phyloP scores from a whole-genome alignment of 1,284 basidiomycete species.

The Tylopilus sp. region DNA sequence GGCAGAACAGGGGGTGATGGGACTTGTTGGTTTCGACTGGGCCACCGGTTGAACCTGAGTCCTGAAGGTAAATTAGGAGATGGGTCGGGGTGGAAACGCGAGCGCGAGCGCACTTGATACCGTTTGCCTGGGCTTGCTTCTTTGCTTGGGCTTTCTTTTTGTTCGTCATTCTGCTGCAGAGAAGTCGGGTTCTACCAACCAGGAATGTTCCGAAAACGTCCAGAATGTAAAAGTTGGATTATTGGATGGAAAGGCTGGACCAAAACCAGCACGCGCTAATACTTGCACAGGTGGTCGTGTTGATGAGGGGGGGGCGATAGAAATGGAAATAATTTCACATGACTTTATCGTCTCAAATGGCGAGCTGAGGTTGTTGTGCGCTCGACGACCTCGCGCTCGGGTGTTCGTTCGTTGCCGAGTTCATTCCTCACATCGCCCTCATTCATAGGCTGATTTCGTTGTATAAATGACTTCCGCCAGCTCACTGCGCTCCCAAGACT shows the following conservation, averaged over 20 bases:
- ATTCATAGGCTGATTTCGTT: not conserved
- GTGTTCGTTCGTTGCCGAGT: not conserved
- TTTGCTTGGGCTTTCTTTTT: constrained; percentile 37
- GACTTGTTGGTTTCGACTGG: constrained; percentile 17
- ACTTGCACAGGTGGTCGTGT: no score
- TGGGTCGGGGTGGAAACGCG: not conserved
- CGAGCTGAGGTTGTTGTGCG: not conserved
- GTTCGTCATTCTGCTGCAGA: constrained; percentile 33
- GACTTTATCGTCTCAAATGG: not conserved
- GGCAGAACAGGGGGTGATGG: constrained; percentile 17
- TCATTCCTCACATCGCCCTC: not conserved
- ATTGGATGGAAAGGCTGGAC: not conserved
- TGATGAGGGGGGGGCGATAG: not conserved
- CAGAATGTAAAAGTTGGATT: constrained; percentile 3
- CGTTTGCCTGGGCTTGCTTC: constrained; percentile 31
- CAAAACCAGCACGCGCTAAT: not conserved
- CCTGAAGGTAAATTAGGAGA: constrained; percentile 16
- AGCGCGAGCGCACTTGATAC: constrained; percentile 22
- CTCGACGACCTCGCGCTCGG: constrained; percentile 8
- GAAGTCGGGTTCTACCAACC: not conserved
- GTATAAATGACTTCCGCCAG: constrained; percentile 13
- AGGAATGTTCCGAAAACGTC: constrained; percentile 10
- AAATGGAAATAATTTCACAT: constrained; percentile 16
- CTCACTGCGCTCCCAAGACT: constrained; percentile 2
- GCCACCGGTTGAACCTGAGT: constrained; percentile 13